Conservation (phyloP, 1,284 basidiomycete genomes). For the Tylopilus orsonianus region DNA sequence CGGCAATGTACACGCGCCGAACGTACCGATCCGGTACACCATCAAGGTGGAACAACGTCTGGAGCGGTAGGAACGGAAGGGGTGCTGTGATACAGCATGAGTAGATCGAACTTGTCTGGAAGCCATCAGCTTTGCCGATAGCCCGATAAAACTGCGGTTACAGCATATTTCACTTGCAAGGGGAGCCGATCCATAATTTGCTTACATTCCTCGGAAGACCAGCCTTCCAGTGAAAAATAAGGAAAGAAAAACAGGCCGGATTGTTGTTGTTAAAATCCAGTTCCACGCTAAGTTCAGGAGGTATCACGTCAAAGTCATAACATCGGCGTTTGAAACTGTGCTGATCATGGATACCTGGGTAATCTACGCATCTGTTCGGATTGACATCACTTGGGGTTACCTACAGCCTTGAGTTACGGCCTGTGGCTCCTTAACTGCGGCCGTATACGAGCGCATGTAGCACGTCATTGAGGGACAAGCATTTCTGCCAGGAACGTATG, state of each 20-base stretch:
- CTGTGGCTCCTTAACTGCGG: background rate
- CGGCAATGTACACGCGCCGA: background rate
- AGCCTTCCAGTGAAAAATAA: background rate
- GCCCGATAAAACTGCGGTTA: background rate
- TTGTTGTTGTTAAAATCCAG: background rate
- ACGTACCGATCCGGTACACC: background rate
- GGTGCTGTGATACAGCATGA: constrained; percentile 19
- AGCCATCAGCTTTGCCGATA: background rate
- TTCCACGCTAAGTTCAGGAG: background rate
- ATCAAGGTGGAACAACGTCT: background rate
- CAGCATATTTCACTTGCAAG: constrained; percentile 5
- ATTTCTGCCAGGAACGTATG: too few relatives aligned
- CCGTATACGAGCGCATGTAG: background rate
- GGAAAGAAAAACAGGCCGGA: background rate
- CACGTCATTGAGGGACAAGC: too few relatives aligned
- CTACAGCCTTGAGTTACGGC: background rate
- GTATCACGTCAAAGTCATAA: background rate
- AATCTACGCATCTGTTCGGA: background rate
- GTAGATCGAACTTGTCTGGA: background rate
- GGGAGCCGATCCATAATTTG: background rate
- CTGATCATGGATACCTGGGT: background rate
- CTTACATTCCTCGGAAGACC: background rate
- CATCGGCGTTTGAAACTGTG: background rate
- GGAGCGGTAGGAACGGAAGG: background rate
- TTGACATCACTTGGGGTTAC: background rate